Evolutionary conservation across 768 basidiomycete genomes (phyloP), one percentile per base, ranked within the genome.

Genomic region (Suillus discolor): DNA sequence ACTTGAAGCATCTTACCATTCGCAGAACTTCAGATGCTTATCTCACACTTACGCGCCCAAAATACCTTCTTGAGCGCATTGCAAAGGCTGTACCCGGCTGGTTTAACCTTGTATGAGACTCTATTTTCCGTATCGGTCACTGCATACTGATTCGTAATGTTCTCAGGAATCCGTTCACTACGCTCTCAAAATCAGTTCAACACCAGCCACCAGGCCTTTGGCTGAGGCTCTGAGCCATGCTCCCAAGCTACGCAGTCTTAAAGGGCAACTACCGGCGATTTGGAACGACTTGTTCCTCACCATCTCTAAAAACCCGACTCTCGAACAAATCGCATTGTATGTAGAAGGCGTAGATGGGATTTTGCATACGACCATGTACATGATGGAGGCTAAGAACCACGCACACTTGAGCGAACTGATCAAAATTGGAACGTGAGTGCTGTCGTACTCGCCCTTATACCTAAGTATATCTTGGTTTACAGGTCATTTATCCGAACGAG

Each of bases 251-350:
- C 83, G 80, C 67, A 80, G 78, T 2, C 79, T 90, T 62, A 77
- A 80, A 64, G 85, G 88, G 0, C 80, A 83, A 54, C 77, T 88
- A 7, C 89, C 89, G 2, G 80, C 83, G 5, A 77, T 88, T 0
- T 89, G 88, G 89, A 87, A 85, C 73, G 77, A 81, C 53, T 70
- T 83, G 16, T 80, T 89, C 64, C 81, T 86, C 65, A 69, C 80
- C 51, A 78, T 89, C 45, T 79, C 84, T 47, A 62, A 71, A 8
- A 89, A 89, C 73, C 80, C 83, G 0, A 63, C 75, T 2, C 78
- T 89, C 60, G 78, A 84, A 68, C 79, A 81, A 53, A 81, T 89
- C 69, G 74, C 81, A 77, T 72, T 74, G 31, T 74, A 72, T 54
- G 61, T 68, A 18, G 73, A 79, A 62, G 61, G 55, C 20, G 64